These are phyloP conservation scores for Fraxinus latifolia DNA, from an alignment of 305 asterid genomes.

Conservation along the genomic window DNA sequence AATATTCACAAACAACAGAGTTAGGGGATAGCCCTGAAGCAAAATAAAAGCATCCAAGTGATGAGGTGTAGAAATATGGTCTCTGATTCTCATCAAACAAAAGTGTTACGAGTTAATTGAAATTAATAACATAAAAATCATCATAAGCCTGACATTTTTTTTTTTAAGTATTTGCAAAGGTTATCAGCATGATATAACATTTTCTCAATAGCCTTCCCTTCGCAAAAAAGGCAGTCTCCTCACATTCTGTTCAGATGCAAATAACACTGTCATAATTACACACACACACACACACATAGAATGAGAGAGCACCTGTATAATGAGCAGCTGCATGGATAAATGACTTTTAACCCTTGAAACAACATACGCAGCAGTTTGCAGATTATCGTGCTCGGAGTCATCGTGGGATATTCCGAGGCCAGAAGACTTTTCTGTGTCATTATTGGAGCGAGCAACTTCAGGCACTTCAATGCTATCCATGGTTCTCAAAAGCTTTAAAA, in stretches of 20 bases:
- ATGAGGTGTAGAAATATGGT: not conserved
- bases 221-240: not conserved
- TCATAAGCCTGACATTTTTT: not conserved
- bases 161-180: not conserved
- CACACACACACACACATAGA: constrained; percentile 6
- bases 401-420: constrained; percentile 39
- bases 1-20: not conserved
- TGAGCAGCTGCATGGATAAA: constrained; percentile 69
- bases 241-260: not conserved
- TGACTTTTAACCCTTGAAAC: constrained; percentile 85
- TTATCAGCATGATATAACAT: not conserved
- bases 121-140: not conserved
- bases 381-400: constrained; percentile 58
- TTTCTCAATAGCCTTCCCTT: not conserved
- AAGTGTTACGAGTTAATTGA: not conserved
- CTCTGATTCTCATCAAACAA: not conserved
- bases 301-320: constrained; percentile 60
- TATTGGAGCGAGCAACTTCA: constrained; percentile 39
- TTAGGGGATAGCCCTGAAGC: not conserved
- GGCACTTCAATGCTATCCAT: constrained; percentile 62
- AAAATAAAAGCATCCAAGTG: not conserved
- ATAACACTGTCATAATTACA: not conserved
- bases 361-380: constrained; percentile 68
- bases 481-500: constrained; percentile 67
- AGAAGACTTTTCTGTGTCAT: constrained; percentile 50